A percentile compares a stretch with the other conserved stretches of the same genome.
These are phyloP conservation scores for Trichosporon faecale DNA, from an alignment of 1,284 basidiomycete species.

Conservation along the genomic window DNA sequence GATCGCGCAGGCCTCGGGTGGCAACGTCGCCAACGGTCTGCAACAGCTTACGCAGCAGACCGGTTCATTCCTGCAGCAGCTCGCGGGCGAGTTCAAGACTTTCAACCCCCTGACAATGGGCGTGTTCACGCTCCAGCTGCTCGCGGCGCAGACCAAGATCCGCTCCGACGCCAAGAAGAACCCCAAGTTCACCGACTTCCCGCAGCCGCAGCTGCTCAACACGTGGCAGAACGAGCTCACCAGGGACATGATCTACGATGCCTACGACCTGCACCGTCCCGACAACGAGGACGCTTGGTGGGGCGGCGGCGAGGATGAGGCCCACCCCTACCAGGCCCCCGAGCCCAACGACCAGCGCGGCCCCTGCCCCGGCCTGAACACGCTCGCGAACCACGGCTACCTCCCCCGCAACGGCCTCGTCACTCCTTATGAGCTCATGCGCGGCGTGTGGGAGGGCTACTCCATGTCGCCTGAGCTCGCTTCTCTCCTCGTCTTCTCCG, in stretches of 20 bases:
- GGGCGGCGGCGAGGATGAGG: conserved; percentile 15
- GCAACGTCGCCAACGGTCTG: too few relatives aligned
- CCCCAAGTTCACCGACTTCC: not conserved
- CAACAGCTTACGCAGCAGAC: too few relatives aligned
- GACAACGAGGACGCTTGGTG: not conserved
- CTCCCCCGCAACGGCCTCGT: conserved; percentile 37
- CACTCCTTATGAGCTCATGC: conserved; percentile 26
- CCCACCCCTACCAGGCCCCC: conserved; percentile 28
- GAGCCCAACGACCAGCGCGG: conserved; percentile 25
- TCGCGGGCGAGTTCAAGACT: too few relatives aligned
- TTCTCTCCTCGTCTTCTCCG: conserved; percentile 1
- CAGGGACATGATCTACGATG: not conserved
- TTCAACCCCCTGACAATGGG: too few relatives aligned
- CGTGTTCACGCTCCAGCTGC: too few relatives aligned
- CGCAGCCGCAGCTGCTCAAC: not conserved
- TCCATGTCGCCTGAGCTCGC: conserved; percentile 13
- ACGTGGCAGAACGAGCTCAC: not conserved
- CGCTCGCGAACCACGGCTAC: conserved; percentile 41
- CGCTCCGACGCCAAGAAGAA: not conserved
- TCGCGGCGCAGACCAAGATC: not conserved
- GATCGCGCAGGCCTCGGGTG: too few relatives aligned
- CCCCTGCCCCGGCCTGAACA: conserved; percentile 46
- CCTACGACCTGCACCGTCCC: not conserved
- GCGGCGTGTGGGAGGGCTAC: conserved; percentile 8
- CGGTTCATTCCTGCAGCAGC: too few relatives aligned